Base-by-base conservation (phyloP, 371 early-diverging fungal genomes). In the Mortierella sp. region DNA sequence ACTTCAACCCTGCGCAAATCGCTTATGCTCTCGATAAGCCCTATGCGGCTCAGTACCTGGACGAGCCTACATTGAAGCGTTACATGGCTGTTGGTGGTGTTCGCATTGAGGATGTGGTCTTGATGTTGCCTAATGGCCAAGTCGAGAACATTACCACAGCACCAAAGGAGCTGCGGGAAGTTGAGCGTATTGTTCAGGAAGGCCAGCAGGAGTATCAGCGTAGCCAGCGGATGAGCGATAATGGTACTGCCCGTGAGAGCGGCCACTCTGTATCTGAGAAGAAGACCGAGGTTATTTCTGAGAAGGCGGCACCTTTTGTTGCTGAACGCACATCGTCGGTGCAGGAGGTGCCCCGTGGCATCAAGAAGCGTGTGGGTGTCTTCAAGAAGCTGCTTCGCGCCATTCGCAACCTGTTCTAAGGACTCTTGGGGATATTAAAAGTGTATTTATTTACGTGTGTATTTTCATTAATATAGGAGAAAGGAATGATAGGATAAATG, bases 101-200 rank as follows among this genome's bases (percentile, higher is more conserved):
- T 53, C 93, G 98, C 79, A 97, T 98, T 71, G 98, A 98, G 83
- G 97, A 97, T 77, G 95, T 95, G 73, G 94, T 98, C 40, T 87
- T 95, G 44, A 91, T 96, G 14, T 34, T 64, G 44, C 94, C 94
- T 16, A 89, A 93, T 54, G 95, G 95, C 24, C 75, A 87, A 74
- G 76, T 81, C 16, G 87, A 91, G 37, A 96, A 96, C 83, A 89
- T 96, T 77, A 96, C 96, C 31, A 90, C 90, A n/a, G 93, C 89
- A 9, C 94, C 94, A 69, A 95, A 95, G 86, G 91, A 91, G 69
- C 89, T 92, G 53, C 88, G 76, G 6, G 92, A 94, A 44, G 88
- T 96, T 67, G 96, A 96, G 57, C 31, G 26, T 64, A 76, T 85
- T 48, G 71, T 85, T 9, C 85, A 78, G 57, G 78, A 85, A 61